Conservation (phyloP, 1,139 yeast genomes). For the Kurtzmaniella quercitrusa region DNA sequence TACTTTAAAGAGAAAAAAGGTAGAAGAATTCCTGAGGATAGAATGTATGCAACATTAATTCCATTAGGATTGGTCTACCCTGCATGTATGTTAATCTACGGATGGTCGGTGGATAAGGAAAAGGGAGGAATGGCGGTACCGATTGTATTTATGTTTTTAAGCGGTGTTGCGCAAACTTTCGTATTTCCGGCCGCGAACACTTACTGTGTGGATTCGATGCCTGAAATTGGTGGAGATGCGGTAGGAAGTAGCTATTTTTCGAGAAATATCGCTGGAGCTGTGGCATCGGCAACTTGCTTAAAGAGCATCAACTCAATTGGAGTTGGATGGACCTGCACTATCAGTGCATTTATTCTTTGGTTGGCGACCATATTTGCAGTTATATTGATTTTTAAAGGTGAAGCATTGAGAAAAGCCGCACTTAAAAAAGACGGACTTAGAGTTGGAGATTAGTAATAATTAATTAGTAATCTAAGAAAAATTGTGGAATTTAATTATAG, state of each 20-base stretch:
- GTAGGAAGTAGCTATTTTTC: slow-evolving; percentile 49
- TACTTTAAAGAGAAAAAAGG: slow-evolving; percentile 39
- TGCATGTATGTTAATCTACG: slow-evolving; percentile 40
- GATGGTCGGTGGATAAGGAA: slow-evolving; percentile 46
- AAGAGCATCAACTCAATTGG: slow-evolving; percentile 43
- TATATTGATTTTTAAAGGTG: slow-evolving; percentile 20
- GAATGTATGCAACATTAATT: slow-evolving; percentile 36
- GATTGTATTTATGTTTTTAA: slow-evolving; percentile 41
- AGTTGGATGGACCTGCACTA: slow-evolving; percentile 49
- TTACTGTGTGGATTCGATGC: slow-evolving; percentile 55
- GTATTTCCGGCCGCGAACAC: slow-evolving; percentile 50
- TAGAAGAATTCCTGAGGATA: slow-evolving; percentile 47
- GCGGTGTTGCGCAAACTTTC: slow-evolving; percentile 48
- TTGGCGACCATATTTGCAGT: slow-evolving; percentile 19
- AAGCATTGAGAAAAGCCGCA: slow-evolving; percentile 17
- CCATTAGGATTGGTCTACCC: slow-evolving; percentile 41
- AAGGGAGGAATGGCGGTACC: slow-evolving; percentile 56
- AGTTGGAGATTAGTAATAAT: background rate
- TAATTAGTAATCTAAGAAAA: slow-evolving; percentile 3
- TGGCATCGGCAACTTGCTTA: slow-evolving; percentile 46
- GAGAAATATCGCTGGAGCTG: slow-evolving; percentile 46
- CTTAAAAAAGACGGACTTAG: slow-evolving; percentile 7
- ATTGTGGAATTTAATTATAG: background rate
- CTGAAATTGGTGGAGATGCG: slow-evolving; percentile 49
- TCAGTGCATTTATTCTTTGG: slow-evolving; percentile 32